These are phyloP conservation scores for Myriosclerotinia curreyana DNA, from an alignment of 2,329 filamentous ascomycete species.

Conservation along the genomic window DNA sequence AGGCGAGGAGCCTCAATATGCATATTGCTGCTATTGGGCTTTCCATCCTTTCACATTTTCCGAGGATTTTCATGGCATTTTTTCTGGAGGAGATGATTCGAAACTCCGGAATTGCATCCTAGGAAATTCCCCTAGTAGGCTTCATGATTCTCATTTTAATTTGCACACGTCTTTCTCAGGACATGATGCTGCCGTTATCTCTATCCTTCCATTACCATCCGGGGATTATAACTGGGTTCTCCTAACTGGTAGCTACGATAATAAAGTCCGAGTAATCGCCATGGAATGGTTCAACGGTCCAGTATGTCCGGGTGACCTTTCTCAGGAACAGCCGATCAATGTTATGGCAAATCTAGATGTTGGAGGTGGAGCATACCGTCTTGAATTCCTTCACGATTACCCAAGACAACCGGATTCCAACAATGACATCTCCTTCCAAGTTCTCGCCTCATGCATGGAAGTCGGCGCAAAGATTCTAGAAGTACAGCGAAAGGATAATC, in stretches of 20 bases:
- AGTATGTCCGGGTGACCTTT: not conserved
- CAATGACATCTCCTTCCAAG: constrained; percentile 41
- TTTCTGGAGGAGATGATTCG: constrained; percentile 65
- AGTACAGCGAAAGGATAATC: constrained; percentile 41
- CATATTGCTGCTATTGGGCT: constrained; percentile 22
- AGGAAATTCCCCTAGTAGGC: not conserved
- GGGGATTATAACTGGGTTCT: constrained; percentile 52
- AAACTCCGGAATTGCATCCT: constrained; percentile 26
- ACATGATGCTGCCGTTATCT: constrained; percentile 82
- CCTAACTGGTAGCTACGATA: constrained; percentile 90
- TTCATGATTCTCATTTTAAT: not conserved
- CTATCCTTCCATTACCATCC: constrained; percentile 68
- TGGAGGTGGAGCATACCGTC: constrained; percentile 82
- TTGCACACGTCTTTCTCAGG: constrained; percentile 43
- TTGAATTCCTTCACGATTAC: constrained; percentile 57
- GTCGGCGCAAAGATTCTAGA: constrained; percentile 70
- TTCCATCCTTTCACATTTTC: not conserved
- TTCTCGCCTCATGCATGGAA: constrained; percentile 95
- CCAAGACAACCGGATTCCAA: constrained; percentile 9
- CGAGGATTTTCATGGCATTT: constrained; percentile 7
- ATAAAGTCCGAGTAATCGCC: constrained; percentile 67
- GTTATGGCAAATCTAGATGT: constrained; percentile 48
- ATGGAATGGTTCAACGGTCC: constrained; percentile 35
- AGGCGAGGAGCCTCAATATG: constrained; percentile 21
- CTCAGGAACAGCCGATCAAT: constrained; percentile 41